phyloP scores from a whole-genome alignment of 2,329 filamentous ascomycete genomes.

The Stagonosporopsis vannaccii region DNA sequence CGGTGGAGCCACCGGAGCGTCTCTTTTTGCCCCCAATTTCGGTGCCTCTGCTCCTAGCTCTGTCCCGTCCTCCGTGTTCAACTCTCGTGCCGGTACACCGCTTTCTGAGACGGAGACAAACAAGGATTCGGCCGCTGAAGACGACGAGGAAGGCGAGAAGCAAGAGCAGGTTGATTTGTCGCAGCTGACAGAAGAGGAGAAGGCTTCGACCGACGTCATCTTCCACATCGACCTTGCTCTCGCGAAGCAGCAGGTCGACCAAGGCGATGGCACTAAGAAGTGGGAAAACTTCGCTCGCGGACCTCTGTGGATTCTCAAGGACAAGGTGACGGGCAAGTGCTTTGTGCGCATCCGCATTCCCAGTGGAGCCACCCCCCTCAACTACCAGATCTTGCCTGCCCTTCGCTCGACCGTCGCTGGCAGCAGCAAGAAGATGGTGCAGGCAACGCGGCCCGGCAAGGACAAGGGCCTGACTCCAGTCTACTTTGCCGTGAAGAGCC shows the following conservation, averaged over 20 bases:
- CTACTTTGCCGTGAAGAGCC: conserved; percentile 38
- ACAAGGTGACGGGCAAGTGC: conserved; percentile 43
- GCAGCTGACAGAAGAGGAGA: conserved; percentile 44
- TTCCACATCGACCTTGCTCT: conserved; percentile 42
- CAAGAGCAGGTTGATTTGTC: conserved; percentile 42
- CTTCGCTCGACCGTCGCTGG: conserved; percentile 34
- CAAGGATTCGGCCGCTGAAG: conserved; percentile 36
- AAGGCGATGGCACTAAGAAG: conserved; percentile 31
- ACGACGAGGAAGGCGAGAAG: conserved; percentile 41
- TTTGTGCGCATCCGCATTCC: conserved; percentile 44
- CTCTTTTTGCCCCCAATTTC: conserved; percentile 30
- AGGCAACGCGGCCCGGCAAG: conserved; percentile 31
- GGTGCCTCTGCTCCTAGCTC: conserved; percentile 32
- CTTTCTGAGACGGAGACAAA: conserved; percentile 44
- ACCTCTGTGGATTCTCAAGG: conserved; percentile 47
- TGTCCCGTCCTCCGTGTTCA: conserved; percentile 38
- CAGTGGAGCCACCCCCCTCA: conserved; percentile 42
- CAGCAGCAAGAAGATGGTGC: conserved; percentile 40
- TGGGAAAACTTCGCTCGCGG: conserved; percentile 45
- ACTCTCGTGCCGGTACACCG: conserved; percentile 48
- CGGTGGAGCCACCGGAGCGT: conserved; percentile 25
- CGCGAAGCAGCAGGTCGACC: conserved; percentile 37
- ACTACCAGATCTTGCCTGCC: conserved; percentile 41
- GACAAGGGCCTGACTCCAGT: conserved; percentile 34
- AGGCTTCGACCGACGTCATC: conserved; percentile 39